phyloP scores from a whole-genome alignment of 2,329 filamentous ascomycete genomes.

The Cordyceps militaris region DNA sequence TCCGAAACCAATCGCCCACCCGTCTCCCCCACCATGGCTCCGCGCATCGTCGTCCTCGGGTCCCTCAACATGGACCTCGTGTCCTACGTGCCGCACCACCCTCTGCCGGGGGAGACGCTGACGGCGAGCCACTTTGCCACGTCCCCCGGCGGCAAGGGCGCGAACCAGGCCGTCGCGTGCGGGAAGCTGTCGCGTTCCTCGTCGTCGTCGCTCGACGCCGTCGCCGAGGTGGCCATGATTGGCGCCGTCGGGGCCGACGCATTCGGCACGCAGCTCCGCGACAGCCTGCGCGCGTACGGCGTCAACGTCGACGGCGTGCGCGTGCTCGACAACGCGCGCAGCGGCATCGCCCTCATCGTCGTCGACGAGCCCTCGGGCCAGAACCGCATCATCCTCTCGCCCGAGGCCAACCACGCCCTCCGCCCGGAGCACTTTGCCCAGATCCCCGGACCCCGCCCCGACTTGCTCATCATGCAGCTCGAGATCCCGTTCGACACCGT shows the following conservation, averaged over 20 bases:
- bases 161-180: slow-evolving; percentile 89
- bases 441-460: slow-evolving; percentile 36
- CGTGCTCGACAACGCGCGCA: slow-evolving; percentile 40
- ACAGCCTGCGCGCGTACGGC: slow-evolving; percentile 52
- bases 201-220: slow-evolving; percentile 26
- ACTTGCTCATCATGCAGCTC: slow-evolving; percentile 69
- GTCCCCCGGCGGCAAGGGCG: slow-evolving; percentile 86
- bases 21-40: slow-evolving; percentile 21
- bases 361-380: slow-evolving; percentile 67
- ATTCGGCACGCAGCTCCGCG: slow-evolving; percentile 54
- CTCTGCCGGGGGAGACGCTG: slow-evolving; percentile 78
- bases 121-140: slow-evolving; percentile 71
- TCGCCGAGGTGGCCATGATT: slow-evolving; percentile 56
- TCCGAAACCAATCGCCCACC: neutral
- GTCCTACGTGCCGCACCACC: slow-evolving; percentile 77
- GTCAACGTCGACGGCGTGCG: slow-evolving; percentile 52
- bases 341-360: slow-evolving; percentile 67
- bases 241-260: slow-evolving; percentile 65
- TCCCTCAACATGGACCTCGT: slow-evolving; percentile 95
- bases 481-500: slow-evolving; percentile 65
- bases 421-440: slow-evolving; percentile 28
- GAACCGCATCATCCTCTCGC: slow-evolving; percentile 68
- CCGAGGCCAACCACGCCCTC: slow-evolving; percentile 59
- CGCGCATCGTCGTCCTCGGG: slow-evolving; percentile 73
- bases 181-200: slow-evolving; percentile 64